Percentiles rank a stretch among this genome's conserved stretches.
These are phyloP conservation scores for Liriodendron chinense DNA, from an alignment of 164 flowering plant species.

Conservation along the genomic window DNA sequence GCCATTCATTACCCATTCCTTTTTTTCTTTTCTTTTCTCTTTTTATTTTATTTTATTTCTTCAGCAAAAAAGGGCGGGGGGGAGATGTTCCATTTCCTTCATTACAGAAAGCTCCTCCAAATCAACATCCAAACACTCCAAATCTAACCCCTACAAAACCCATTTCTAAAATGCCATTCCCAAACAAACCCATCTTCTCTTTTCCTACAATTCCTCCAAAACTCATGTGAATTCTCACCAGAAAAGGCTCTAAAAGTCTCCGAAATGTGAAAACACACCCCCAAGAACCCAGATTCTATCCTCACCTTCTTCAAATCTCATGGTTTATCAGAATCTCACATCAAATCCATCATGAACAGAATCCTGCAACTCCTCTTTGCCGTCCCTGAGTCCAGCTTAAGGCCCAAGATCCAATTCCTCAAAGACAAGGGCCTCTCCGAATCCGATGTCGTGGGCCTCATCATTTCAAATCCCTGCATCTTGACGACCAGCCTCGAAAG, in stretches of 20 bases:
- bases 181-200: slow-evolving; percentile 8
- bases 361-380: not conserved
- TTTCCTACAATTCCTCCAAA: slow-evolving; percentile 21
- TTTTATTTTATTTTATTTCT: no score
- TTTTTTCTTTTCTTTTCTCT: no score
- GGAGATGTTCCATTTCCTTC: not conserved
- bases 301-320: slow-evolving; percentile 6
- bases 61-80: not conserved
- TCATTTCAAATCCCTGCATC: not conserved
- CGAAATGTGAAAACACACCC: slow-evolving; percentile 3
- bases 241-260: slow-evolving; percentile 18
- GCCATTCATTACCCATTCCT: no score
- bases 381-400: not conserved
- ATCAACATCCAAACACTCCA: not conserved
- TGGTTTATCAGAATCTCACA: slow-evolving; percentile 14
- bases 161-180: slow-evolving; percentile 2
- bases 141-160: not conserved
- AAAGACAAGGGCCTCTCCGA: not conserved
- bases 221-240: slow-evolving; percentile 17
- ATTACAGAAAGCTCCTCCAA: not conserved
- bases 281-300: slow-evolving; percentile 13
- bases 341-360: slow-evolving; percentile 3
- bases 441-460: not conserved
- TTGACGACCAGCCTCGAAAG: slow-evolving; percentile 11
- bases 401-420: not conserved